A percentile compares a stretch with the other conserved stretches of the same genome.
Conservation (phyloP, 2,329 filamentous ascomycete species). For the Fusarium cicatricum region DNA sequence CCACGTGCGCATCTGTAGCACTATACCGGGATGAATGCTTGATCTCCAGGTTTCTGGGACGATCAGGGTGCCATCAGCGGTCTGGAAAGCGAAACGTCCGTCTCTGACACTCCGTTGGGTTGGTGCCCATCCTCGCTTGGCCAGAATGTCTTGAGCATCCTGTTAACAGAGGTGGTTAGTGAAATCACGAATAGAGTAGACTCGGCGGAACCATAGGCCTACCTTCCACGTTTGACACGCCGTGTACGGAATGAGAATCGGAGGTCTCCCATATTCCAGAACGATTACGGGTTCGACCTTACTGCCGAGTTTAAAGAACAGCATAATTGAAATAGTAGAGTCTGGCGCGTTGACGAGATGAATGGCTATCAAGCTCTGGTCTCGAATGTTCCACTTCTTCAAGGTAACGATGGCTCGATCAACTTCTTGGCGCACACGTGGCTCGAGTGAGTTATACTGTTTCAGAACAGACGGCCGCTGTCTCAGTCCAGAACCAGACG, state of each 20-base stretch:
- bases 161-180: not conserved
- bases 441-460: not conserved
- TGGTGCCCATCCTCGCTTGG: not conserved
- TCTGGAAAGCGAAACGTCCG: not conserved
- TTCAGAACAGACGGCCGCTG: not conserved
- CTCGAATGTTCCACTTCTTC: not conserved
- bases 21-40: not conserved
- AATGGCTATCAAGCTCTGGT: not conserved
- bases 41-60: not conserved
- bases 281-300: not conserved
- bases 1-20: not conserved
- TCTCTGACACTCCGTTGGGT: not conserved
- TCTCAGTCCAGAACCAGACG: not conserved
- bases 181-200: not conserved
- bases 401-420: not conserved
- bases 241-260: not conserved
- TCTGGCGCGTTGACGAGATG: not conserved
- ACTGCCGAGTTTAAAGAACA: not conserved
- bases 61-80: not conserved
- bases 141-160: not conserved
- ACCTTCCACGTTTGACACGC: not conserved
- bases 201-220: not conserved
- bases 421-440: not conserved
- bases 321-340: not conserved
- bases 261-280: not conserved